phyloP scores from a whole-genome alignment of 2,329 filamentous ascomycete species.

The Fusarium robinianum region DNA sequence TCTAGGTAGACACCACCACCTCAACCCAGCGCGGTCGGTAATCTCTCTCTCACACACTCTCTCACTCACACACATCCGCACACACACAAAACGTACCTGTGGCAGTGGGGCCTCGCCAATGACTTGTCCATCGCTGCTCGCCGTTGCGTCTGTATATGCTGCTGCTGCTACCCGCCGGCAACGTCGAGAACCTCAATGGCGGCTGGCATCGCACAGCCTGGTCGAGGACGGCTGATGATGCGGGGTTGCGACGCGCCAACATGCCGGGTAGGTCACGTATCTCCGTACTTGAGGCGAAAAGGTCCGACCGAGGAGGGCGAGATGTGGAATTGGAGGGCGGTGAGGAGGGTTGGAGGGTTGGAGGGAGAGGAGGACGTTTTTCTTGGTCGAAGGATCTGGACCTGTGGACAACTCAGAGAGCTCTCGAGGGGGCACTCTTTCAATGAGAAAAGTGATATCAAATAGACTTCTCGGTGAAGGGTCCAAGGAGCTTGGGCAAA shows the following conservation, averaged over 20 bases:
- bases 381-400: constrained; percentile 3
- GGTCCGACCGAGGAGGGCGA: constrained; percentile 11
- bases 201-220: constrained; percentile 23
- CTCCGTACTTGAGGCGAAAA: constrained; percentile 3
- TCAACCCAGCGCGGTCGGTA: constrained; percentile 14
- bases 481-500: no score
- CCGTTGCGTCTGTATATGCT: constrained; percentile 4
- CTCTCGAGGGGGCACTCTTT: no score
- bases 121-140: constrained; percentile 29
- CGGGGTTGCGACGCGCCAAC: constrained; percentile 29
- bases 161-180: constrained; percentile 9
- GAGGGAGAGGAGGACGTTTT: constrained; percentile 13
- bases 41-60: constrained; percentile 19
- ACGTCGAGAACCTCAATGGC: constrained; percentile 8
- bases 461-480: no score
- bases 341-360: constrained; percentile 11
- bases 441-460: no score
- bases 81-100: constrained; percentile 31
- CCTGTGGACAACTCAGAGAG: constrained; percentile 5
- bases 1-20: no score
- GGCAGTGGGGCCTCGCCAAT: constrained; percentile 18
- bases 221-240: constrained; percentile 25
- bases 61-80: constrained; percentile 16
- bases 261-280: constrained; percentile 14
- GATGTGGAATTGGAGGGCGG: constrained; percentile 19